These are phyloP conservation scores for Epichloe scottii DNA, from an alignment of 2,329 filamentous ascomycete species.

Conservation along the genomic window DNA sequence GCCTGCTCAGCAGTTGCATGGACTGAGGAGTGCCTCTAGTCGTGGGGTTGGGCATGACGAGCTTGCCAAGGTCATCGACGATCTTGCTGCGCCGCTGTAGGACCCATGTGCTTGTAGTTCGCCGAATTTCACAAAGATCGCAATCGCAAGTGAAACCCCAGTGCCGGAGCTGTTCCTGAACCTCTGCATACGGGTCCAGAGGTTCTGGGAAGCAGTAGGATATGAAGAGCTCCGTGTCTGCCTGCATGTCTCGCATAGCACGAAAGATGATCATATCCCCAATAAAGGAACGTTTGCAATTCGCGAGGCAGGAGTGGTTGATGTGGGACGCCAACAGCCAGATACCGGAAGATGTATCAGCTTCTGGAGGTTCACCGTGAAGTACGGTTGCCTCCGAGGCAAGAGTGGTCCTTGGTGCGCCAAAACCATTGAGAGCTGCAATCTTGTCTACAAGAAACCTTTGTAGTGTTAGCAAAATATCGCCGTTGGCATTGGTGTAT, in stretches of 20 bases:
- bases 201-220: background rate
- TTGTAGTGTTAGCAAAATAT: background rate
- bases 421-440: constrained; percentile 31
- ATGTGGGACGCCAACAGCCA: constrained; percentile 36
- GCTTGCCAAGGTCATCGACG: background rate
- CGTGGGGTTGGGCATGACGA: background rate
- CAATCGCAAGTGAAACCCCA: background rate
- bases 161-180: background rate
- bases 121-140: background rate
- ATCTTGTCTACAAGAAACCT: constrained; percentile 34
- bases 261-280: constrained; percentile 41
- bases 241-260: constrained; percentile 28
- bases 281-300: constrained; percentile 35
- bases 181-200: background rate
- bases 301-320: constrained; percentile 40
- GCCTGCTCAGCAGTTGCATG: background rate
- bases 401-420: constrained; percentile 15
- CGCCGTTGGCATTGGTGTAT: background rate
- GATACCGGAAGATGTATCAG: constrained; percentile 20
- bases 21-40: background rate
- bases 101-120: background rate
- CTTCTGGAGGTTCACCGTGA: too few relatives aligned
- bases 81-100: background rate
- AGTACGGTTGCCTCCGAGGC: background rate
- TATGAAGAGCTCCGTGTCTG: constrained; percentile 32